phyloP scores from a whole-genome alignment of 2,329 filamentous ascomycete genomes.

The Pseudogymnoascus sp. region DNA sequence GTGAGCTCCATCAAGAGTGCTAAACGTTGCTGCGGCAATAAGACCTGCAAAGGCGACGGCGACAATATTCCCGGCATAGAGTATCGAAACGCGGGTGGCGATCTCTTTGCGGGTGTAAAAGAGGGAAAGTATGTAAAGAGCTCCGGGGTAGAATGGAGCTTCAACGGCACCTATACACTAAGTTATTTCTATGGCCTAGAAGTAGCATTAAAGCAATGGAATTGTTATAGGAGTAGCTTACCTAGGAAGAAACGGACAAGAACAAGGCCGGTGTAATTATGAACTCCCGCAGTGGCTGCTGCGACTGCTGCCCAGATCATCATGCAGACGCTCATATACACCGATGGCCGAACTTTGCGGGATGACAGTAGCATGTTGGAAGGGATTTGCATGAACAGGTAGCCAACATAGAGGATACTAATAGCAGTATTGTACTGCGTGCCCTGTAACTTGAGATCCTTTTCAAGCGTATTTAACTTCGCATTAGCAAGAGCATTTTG shows the following conservation, averaged over 20 bases:
- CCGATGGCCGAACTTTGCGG: slow-evolving; percentile 32
- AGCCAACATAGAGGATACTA: slow-evolving; percentile 27
- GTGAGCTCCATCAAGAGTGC: slow-evolving; percentile 14
- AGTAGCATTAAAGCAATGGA: background rate
- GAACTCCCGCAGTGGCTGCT: slow-evolving; percentile 29
- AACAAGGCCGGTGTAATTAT: slow-evolving; percentile 35
- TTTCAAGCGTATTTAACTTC: slow-evolving; percentile 26
- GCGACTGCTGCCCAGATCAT: slow-evolving; percentile 31
- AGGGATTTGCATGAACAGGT: slow-evolving; percentile 29
- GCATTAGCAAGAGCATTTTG: slow-evolving; percentile 29
- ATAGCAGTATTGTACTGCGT: slow-evolving; percentile 27
- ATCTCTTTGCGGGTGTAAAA: slow-evolving; percentile 47
- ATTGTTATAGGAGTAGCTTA: slow-evolving; percentile 16
- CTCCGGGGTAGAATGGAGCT: slow-evolving; percentile 38
- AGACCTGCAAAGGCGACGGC: slow-evolving; percentile 42
- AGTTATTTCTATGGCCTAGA: background rate
- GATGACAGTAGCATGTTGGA: slow-evolving; percentile 34
- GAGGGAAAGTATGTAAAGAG: slow-evolving; percentile 41
- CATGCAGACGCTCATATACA: slow-evolving; percentile 34
- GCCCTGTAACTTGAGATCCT: slow-evolving; percentile 32
- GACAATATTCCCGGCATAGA: slow-evolving; percentile 38
- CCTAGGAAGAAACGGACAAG: slow-evolving; percentile 28
- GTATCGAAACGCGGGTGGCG: slow-evolving; percentile 35
- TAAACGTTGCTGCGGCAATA: slow-evolving; percentile 39
- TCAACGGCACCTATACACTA: background rate